Conservation (phyloP, 2,329 filamentous ascomycete genomes). For the Rugonectria rugulosa region DNA sequence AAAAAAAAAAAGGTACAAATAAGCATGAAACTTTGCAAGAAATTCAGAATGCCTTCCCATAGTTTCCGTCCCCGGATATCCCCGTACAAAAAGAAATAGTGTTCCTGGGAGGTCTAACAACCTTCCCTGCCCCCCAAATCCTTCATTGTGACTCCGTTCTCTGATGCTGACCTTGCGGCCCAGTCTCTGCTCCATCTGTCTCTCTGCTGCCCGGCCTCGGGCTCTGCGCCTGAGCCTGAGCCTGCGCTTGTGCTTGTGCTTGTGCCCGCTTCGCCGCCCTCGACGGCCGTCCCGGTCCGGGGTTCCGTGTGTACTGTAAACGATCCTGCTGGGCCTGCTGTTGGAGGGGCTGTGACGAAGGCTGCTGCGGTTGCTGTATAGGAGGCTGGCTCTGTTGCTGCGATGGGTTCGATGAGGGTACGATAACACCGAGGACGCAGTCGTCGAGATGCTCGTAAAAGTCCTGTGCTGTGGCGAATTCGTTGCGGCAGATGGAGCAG, state of each 20-base stretch:
- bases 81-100: constrained; percentile 1
- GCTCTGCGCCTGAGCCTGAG: too few species aligned
- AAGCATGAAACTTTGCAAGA: not conserved
- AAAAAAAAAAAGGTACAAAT: not conserved
- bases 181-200: constrained; percentile 20
- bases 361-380: constrained; percentile 1
- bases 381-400: constrained; percentile 12
- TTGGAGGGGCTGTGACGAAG: constrained; percentile 6
- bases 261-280: not conserved
- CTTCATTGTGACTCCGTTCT: constrained; percentile 21
- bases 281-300: not conserved
- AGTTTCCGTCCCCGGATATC: constrained; percentile 7
- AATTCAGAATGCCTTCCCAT: not conserved
- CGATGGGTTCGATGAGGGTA: constrained; percentile 44
- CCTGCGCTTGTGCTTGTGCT: too few species aligned
- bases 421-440: constrained; percentile 66
- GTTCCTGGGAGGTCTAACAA: too few species aligned
- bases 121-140: too few species aligned
- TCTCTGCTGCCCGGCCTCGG: constrained; percentile 3
- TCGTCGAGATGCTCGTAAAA: constrained; percentile 95
- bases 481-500: constrained; percentile 86
- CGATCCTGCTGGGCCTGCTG: not conserved
- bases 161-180: constrained; percentile 22
- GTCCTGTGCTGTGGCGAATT: constrained; percentile 87
- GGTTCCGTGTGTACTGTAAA: too few species aligned